Evolutionary conservation across 2,329 filamentous ascomycete genomes (phyloP).

Genomic region (Nemania abortiva): DNA sequence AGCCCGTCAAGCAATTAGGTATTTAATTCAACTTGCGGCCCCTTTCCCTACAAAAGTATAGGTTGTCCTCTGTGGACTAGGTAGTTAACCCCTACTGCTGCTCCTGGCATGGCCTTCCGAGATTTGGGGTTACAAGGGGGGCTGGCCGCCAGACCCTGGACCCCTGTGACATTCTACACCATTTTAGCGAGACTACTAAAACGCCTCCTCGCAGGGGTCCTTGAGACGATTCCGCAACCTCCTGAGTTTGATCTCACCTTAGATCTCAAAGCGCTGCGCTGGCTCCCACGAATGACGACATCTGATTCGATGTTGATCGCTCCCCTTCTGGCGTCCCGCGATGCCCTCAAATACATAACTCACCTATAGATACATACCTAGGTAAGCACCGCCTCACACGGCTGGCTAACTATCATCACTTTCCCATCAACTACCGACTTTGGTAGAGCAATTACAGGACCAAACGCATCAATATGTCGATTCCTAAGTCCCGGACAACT

Average conservation of each 20-base stretch:
- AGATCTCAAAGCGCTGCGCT: conserved; percentile 24
- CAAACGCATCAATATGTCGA: too few species aligned
- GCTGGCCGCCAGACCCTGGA: conserved; percentile 32
- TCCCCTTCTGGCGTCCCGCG: conserved; percentile 7
- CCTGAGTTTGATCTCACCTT: conserved; percentile 44
- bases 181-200: conserved; percentile 42
- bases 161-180: conserved; percentile 23
- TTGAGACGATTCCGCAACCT: conserved; percentile 48
- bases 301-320: background rate
- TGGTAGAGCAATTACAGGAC: too few species aligned
- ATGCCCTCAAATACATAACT: conserved; percentile 1
- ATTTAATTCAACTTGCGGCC: background rate
- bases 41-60: background rate
- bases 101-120: background rate
- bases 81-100: background rate
- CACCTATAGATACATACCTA: background rate
- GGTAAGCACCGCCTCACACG: too few species aligned
- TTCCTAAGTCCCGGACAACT: too few species aligned
- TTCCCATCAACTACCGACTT: too few species aligned
- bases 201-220: conserved; percentile 32
- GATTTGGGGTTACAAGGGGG: conserved; percentile 22
- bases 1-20: background rate
- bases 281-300: conserved; percentile 6
- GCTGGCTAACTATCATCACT: background rate
- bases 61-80: too few species aligned